These are phyloP conservation scores for Aureococcus anophagefferens DNA, from an alignment of 108 stramenopile genomes.

Conservation along the genomic window DNA sequence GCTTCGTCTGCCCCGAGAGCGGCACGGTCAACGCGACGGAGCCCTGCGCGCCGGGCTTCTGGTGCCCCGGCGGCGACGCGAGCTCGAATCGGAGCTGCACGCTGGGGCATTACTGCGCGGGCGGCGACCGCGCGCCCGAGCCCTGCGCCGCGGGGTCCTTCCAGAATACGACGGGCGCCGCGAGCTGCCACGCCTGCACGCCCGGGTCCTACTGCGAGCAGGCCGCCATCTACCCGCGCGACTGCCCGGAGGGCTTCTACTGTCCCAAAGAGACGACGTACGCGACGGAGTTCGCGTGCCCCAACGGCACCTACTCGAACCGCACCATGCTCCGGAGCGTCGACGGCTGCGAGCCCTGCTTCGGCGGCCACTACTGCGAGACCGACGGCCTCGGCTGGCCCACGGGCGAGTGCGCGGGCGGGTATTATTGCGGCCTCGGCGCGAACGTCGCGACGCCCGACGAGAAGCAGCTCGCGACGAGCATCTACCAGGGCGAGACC, in stretches of 20 bases:
- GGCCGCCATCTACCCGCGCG: slow-evolving; percentile 16
- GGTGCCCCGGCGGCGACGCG: slow-evolving; percentile 16
- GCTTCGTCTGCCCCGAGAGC: background rate
- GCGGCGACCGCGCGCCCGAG: slow-evolving; percentile 5
- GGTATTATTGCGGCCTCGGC: slow-evolving; percentile 33
- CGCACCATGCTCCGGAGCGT: slow-evolving; percentile 19
- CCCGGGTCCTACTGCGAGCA: slow-evolving; percentile 35
- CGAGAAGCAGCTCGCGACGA: too few species aligned
- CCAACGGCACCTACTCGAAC: slow-evolving; percentile 24
- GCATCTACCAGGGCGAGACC: slow-evolving; percentile 20
- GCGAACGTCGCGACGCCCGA: slow-evolving; percentile 37
- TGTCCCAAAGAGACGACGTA: slow-evolving; percentile 18
- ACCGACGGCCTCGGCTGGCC: slow-evolving; percentile 26
- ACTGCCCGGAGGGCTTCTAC: slow-evolving; percentile 28
- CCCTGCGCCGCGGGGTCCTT: slow-evolving; percentile 18
- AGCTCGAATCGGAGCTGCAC: background rate
- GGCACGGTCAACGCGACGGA: background rate
- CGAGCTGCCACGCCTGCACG: slow-evolving; percentile 18
- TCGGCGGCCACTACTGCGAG: slow-evolving; percentile 45
- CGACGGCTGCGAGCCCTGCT: slow-evolving; percentile 41
- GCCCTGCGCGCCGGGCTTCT: too few species aligned
- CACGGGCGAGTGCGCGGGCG: slow-evolving; percentile 35
- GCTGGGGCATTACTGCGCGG: slow-evolving; percentile 12
- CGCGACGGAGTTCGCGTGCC: slow-evolving; percentile 18
- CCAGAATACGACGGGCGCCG: slow-evolving; percentile 9